phyloP scores from a whole-genome alignment of 2,329 filamentous ascomycete genomes.

The Lachnellula subtilissima region DNA sequence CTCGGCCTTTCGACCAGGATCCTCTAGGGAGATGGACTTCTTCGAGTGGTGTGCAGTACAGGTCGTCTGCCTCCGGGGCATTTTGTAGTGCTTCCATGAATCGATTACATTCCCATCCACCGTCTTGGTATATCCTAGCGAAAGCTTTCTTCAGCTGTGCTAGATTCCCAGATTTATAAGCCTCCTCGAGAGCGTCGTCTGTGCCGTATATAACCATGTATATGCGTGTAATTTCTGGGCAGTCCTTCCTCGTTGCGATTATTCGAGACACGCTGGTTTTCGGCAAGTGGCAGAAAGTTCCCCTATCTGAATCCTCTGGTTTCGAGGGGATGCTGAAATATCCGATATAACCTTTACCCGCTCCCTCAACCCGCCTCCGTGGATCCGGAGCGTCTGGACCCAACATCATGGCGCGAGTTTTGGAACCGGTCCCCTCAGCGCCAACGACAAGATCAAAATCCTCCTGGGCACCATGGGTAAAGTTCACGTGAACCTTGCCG shows the following conservation, averaged over 20 bases:
- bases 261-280: slow-evolving; percentile 30
- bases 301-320: slow-evolving; percentile 31
- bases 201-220: too few relatives aligned
- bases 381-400: slow-evolving; percentile 13
- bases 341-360: slow-evolving; percentile 27
- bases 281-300: slow-evolving; percentile 31
- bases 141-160: slow-evolving; percentile 36
- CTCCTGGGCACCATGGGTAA: slow-evolving; percentile 1
- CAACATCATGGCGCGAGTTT: slow-evolving; percentile 39
- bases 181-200: slow-evolving; percentile 12
- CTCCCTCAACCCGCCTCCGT: slow-evolving; percentile 5
- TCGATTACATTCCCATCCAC: slow-evolving; percentile 40
- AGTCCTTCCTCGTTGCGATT: slow-evolving; percentile 35
- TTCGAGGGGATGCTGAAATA: slow-evolving; percentile 36
- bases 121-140: slow-evolving; percentile 35
- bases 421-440: slow-evolving; percentile 41
- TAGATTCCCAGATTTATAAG: slow-evolving; percentile 24
- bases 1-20: slow-evolving; percentile 39
- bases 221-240: not conserved
- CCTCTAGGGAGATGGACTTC: slow-evolving; percentile 37
- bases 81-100: slow-evolving; percentile 37
- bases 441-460: slow-evolving; percentile 36
- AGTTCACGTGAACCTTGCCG: slow-evolving; percentile 9
- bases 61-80: slow-evolving; percentile 32
- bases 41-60: slow-evolving; percentile 40